Evolutionary conservation across 225 moss, liverwort and hornwort species (phyloP), one percentile per base, ranked within the genome.

Genomic region (Marchantia polymorpha): DNA sequence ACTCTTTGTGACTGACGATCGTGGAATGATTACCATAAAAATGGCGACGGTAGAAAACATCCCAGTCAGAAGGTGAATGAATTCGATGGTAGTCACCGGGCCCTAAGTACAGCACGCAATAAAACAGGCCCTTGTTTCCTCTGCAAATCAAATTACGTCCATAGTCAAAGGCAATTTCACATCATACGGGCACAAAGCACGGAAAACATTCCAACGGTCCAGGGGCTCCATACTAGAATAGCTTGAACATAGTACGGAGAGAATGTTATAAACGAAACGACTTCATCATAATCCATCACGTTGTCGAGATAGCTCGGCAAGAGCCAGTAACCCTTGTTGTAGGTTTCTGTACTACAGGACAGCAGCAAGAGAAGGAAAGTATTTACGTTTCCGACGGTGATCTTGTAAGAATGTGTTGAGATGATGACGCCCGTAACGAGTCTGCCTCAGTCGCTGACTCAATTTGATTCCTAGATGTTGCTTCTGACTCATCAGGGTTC

Each of bases 41-140:
- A 77, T 96, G 96, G 58, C 96, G 92, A 31, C 96, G 94, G 80
- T 91, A 83, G 23, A 85, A 79, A 50, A 96, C 86, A 77, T 90
- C 87, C 96, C 96, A 96, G 63, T 94, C 90, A 54, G 87, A 72
- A 12, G 96, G 96, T n/a, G 96, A 85, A 73, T 96, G 96, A 84
- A 96, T 91, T 52, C 96, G 94, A 85, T 96, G 96, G 55, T 96
- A 96, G 72, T 86, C 96, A 71, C 96, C 96, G 53, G 96, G 96
- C 71, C 96, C 96, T 31, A 96, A 88, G 83, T 96, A 96, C 14
- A 96, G 88, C 9, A 96, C 94, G 67, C 96, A 96, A 68, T 92
- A 96, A 79, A 91, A 96, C 8, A 96, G 82, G 29, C 90, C 90
- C 84, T 89, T 94, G 55, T 69, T 76, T 51, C 79, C 48, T 77